phyloP scores from a whole-genome alignment of 116 monocot species.

The Cymodocea nodosa region DNA sequence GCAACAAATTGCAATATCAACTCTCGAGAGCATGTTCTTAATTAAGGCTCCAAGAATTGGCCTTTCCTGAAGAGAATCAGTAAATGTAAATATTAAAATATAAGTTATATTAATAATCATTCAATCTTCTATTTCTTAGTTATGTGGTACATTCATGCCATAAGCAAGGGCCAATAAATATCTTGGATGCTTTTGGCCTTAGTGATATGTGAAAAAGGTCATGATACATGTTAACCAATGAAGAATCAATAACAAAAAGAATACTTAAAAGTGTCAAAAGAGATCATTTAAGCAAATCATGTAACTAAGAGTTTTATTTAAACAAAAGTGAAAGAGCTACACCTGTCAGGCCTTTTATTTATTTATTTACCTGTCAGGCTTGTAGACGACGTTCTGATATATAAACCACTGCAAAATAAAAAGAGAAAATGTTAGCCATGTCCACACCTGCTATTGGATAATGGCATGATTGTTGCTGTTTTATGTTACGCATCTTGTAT shows the following conservation, averaged over 20 bases:
- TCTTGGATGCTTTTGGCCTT: not conserved
- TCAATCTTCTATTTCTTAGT: no score
- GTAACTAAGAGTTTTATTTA: not conserved
- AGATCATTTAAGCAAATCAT: not conserved
- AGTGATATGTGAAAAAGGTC: not conserved
- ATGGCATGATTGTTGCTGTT: not conserved
- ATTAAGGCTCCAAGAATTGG: no score
- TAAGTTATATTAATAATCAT: no score
- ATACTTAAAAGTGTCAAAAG: not conserved
- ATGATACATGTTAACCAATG: not conserved
- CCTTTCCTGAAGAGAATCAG: no score
- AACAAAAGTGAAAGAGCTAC: not conserved
- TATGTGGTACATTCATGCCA: no score
- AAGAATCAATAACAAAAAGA: not conserved
- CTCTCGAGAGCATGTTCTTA: no score
- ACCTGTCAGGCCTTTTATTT: constrained; percentile 78
- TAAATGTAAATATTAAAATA: no score
- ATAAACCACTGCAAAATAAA: constrained; percentile 51
- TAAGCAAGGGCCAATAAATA: not conserved
- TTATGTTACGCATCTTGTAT: not conserved
- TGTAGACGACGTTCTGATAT: constrained; percentile 51
- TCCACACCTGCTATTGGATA: not conserved
- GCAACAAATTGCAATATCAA: no score
- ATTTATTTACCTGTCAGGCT: constrained; percentile 79
- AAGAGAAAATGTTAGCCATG: not conserved